Conservation (phyloP, 129 eudicot species). For the Artemisia annua region DNA sequence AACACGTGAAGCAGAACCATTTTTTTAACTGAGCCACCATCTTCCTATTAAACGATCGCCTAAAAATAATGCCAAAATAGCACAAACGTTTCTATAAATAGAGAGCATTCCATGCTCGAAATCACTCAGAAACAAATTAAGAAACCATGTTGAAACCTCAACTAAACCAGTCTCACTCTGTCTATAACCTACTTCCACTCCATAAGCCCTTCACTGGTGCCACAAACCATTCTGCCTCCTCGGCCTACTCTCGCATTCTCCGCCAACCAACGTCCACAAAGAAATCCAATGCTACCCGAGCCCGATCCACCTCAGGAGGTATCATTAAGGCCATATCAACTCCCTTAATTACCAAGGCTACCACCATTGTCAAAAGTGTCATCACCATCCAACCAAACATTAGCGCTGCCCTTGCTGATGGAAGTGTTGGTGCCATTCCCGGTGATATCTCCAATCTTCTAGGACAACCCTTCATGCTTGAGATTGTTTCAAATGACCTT, state of each 20-base stretch:
- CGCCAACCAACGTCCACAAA: constrained; percentile 19
- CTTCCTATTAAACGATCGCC: too few species aligned
- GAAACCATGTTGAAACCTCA: constrained; percentile 32
- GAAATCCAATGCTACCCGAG: constrained; percentile 11
- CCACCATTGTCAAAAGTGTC: constrained; percentile 34
- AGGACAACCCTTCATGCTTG: constrained; percentile 46
- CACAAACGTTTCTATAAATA: constrained; percentile 20
- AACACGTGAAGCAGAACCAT: too few species aligned
- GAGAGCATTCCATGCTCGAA: neutral
- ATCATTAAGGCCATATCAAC: constrained; percentile 29
- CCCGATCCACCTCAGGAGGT: constrained; percentile 24
- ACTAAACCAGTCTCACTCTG: constrained; percentile 26
- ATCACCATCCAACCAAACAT: constrained; percentile 42
- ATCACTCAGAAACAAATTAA: neutral
- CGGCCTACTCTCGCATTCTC: constrained; percentile 30
- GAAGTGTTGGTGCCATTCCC: constrained; percentile 33
- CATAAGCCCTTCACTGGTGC: constrained; percentile 23
- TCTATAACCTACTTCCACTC: constrained; percentile 30
- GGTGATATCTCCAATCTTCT: constrained; percentile 47
- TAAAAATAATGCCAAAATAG: too few species aligned
- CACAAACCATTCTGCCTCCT: constrained; percentile 27
- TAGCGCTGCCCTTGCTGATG: constrained; percentile 36
- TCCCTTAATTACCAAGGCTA: constrained; percentile 20
- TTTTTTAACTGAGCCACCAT: neutral
- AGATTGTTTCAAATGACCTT: constrained; percentile 59